Base-by-base conservation (phyloP, 164 flowering plant species). In the Vitis riparia region DNA sequence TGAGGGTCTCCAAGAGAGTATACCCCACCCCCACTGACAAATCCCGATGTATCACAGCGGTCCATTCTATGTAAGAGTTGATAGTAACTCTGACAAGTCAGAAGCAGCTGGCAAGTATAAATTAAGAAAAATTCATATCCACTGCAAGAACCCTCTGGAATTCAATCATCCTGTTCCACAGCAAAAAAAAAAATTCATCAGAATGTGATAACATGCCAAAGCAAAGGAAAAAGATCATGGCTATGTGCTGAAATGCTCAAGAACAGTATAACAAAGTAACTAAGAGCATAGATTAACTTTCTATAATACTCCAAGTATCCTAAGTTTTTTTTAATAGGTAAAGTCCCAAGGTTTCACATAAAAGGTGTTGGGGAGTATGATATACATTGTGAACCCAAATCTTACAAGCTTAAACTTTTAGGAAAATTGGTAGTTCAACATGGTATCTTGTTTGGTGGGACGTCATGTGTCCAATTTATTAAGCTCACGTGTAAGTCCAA, bases 1-100 rank as follows among this genome's bases (percentile, higher is more conserved):
- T 80, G 85, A 79, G 80, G 60, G 77, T 73, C 75, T 70, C 67
- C 49, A 30, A 51, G 74, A 61, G 76, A 68, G 79, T 51, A 73
- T 55, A 77, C 74, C 65, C 84, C 84, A 74, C 97, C 97, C 80
- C 98, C 97, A 63, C 98, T 94, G 27, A 94, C 97, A 77, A 92
- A 92, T 76, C 98, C 98, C 16, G 97, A 92, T 14, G 98, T 94
- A 74, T 94, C 98, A 62, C 87, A 62, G 3, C 98, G 89, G 77
- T 94, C 98, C 98, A 94, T 93, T 82, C 79, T 52, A 55, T 69
- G 16, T 29, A 12, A n/a, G 32, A 65, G 72, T 11, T 67, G 60
- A 71, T 57, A 50, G 50, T 51, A 65, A 59, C 5, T 67, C 71
- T 23, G 29, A 59, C 75, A 30, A 55, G 63, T 79, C 78, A 84